These are phyloP conservation scores for Protomyces inouyei DNA, from an alignment of 1,139 yeast species.

Conservation along the genomic window DNA sequence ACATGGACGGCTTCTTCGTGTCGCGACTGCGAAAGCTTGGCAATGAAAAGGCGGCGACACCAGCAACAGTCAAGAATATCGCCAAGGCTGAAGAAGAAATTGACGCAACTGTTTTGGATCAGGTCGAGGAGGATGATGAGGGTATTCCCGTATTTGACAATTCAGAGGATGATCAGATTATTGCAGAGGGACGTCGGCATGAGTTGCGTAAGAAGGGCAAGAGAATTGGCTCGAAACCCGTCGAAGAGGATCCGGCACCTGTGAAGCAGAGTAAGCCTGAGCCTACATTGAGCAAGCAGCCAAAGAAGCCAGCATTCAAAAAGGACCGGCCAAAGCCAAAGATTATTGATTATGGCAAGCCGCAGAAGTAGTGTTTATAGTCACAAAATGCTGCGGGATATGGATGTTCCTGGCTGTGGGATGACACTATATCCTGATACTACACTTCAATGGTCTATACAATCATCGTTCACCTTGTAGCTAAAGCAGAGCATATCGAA, in stretches of 20 bases:
- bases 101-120: slow-evolving; percentile 64
- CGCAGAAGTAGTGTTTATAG: not conserved
- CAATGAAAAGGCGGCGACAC: slow-evolving; percentile 51
- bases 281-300: not conserved
- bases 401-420: too few relatives aligned
- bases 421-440: not conserved
- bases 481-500: slow-evolving; percentile 12
- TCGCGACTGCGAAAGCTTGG: slow-evolving; percentile 93
- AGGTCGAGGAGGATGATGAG: slow-evolving; percentile 49
- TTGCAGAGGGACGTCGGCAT: slow-evolving; percentile 59
- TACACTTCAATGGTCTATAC: slow-evolving; percentile 17
- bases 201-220: slow-evolving; percentile 21
- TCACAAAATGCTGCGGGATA: too few relatives aligned
- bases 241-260: not conserved
- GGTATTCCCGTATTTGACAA: slow-evolving; percentile 71
- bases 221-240: slow-evolving; percentile 14
- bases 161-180: slow-evolving; percentile 67
- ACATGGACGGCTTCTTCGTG: slow-evolving; percentile 96
- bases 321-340: slow-evolving; percentile 13
- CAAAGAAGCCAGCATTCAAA: slow-evolving; percentile 12
- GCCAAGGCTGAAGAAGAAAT: slow-evolving; percentile 33
- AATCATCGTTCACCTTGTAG: slow-evolving; percentile 22
- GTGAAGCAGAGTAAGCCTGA: not conserved
- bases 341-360: slow-evolving; percentile 21
- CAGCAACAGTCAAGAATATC: slow-evolving; percentile 19